Percentiles rank a stretch among this genome's conserved stretches.
phyloP scores from a whole-genome alignment of 164 flowering plant species.

The Santalum album region DNA sequence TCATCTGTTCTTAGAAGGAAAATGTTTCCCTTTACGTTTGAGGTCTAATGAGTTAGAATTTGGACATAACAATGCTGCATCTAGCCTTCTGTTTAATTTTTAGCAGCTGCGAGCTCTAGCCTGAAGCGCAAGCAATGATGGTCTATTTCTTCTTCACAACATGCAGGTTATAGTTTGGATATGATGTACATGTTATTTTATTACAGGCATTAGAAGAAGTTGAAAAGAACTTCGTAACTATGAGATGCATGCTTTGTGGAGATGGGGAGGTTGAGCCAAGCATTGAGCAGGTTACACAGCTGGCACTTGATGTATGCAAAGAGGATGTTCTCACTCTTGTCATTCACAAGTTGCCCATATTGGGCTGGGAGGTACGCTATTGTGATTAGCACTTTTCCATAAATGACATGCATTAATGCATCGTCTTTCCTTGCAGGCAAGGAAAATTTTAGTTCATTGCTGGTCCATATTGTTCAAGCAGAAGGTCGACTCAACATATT shows the following conservation, averaged over 20 bases:
- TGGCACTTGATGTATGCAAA: conserved; percentile 67
- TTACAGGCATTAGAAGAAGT: conserved; percentile 86
- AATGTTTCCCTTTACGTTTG: too few species aligned
- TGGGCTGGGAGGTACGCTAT: conserved; percentile 90
- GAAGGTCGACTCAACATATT: conserved; percentile 56
- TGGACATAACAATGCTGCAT: too few species aligned
- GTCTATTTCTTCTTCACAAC: neutral
- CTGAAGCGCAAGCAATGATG: too few species aligned
- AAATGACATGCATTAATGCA: conserved; percentile 5
- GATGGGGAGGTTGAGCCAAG: conserved; percentile 89
- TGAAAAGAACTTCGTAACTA: conserved; percentile 65
- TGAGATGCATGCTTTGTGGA: conserved; percentile 80
- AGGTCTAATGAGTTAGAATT: too few species aligned
- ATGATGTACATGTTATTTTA: conserved; percentile 2
- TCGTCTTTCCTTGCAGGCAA: conserved; percentile 46
- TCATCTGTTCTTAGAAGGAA: too few species aligned
- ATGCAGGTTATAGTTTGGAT: neutral
- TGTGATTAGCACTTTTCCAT: neutral
- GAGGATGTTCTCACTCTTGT: conserved; percentile 75
- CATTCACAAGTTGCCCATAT: conserved; percentile 61
- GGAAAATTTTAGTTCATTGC: conserved; percentile 84
- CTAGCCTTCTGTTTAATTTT: too few species aligned
- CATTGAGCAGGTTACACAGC: conserved; percentile 58
- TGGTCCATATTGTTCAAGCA: conserved; percentile 89
- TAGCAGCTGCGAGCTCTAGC: too few species aligned